Evolutionary conservation across 2,329 filamentous ascomycete genomes (phyloP).

Genomic region (Daldinia eschscholtzii): DNA sequence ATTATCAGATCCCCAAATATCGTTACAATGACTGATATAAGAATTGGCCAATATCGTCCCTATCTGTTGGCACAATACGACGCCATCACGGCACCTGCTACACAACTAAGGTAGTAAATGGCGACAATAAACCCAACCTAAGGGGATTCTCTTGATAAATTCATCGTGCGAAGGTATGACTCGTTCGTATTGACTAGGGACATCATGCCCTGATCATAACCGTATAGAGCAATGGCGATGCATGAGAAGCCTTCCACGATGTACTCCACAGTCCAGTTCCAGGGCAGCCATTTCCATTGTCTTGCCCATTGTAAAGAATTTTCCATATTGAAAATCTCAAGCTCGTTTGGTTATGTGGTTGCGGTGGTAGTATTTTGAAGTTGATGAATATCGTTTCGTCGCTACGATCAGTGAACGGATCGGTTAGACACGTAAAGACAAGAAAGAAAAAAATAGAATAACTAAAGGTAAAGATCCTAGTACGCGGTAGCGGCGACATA

Average conservation of each 20-base stretch:
- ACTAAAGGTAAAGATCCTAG: neutral
- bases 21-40: constrained; percentile 65
- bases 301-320: neutral
- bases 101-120: constrained; percentile 73
- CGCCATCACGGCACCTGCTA: constrained; percentile 68
- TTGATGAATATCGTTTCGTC: neutral
- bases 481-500: neutral
- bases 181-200: constrained; percentile 54
- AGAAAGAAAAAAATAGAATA: neutral
- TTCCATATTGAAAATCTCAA: neutral
- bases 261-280: constrained; percentile 49
- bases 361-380: neutral
- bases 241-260: constrained; percentile 56
- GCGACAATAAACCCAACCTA: constrained; percentile 71
- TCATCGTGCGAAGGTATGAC: constrained; percentile 69
- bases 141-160: constrained; percentile 62
- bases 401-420: neutral
- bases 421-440: too few species aligned
- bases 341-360: neutral
- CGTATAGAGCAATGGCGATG: constrained; percentile 55
- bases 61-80: constrained; percentile 66
- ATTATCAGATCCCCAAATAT: constrained; percentile 70
- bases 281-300: neutral
- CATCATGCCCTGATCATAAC: constrained; percentile 56
- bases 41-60: constrained; percentile 68